These are phyloP conservation scores for Cutaneotrichosporon mucoides DNA, from an alignment of 1,284 basidiomycete genomes.

Conservation along the genomic window DNA sequence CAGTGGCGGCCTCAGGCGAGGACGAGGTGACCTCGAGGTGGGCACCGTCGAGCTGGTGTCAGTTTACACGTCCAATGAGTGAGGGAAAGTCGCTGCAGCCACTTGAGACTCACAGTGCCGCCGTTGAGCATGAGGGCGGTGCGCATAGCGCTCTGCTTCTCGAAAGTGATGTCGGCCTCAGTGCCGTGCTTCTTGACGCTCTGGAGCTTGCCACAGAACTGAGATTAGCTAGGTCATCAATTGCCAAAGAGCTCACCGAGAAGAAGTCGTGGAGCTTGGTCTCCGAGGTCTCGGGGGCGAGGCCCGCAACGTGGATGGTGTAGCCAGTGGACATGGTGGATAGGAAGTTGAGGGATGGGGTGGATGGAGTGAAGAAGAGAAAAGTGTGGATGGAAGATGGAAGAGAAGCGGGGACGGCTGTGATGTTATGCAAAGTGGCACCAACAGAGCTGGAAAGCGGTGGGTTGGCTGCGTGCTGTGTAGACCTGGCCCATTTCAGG, in stretches of 20 bases:
- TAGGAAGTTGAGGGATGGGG: background rate
- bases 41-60: constrained; percentile 46
- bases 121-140: constrained; percentile 50
- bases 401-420: no score
- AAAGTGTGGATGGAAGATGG: constrained; percentile 3
- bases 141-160: constrained; percentile 50
- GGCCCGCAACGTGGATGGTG: constrained; percentile 48
- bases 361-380: background rate
- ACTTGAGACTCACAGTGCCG: constrained; percentile 41
- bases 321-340: constrained; percentile 30
- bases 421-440: no score
- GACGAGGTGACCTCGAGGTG: constrained; percentile 50
- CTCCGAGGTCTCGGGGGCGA: constrained; percentile 48
- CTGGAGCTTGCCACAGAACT: constrained; percentile 49
- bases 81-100: no score
- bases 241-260: constrained; percentile 24
- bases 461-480: no score
- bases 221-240: no score
- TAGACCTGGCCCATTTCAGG: no score
- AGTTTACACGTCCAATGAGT: background rate
- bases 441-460: no score
- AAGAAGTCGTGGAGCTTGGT: constrained; percentile 50
- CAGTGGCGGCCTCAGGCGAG: constrained; percentile 32
- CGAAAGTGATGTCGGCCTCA: constrained; percentile 49
- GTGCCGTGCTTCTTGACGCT: constrained; percentile 44